These are phyloP conservation scores for maize (Zea mays) DNA, from an alignment of 176 grass and related monocot genomes.

Conservation along the genomic window DNA sequence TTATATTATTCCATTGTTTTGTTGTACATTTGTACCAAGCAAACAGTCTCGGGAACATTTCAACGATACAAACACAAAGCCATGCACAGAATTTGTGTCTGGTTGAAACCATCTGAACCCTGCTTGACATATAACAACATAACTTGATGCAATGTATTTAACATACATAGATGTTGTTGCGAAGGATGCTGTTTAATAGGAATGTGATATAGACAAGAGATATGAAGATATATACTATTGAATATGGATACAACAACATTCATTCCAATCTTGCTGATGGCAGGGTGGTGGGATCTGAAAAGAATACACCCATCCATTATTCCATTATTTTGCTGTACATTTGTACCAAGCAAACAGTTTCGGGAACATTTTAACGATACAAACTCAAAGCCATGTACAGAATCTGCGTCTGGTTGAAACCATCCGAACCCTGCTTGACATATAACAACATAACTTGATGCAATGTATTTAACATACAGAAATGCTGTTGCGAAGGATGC, in stretches of 20 bases:
- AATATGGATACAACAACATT: neutral
- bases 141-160: slow-evolving; percentile 26
- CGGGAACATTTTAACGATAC: neutral
- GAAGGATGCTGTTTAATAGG: too few species aligned
- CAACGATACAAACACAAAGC: neutral
- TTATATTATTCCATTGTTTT: neutral
- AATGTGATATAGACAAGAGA: too few species aligned
- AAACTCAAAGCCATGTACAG: slow-evolving; percentile 41
- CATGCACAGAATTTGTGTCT: too few species aligned
- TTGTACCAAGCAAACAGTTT: neutral
- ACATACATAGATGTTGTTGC: too few species aligned
- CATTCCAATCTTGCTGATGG: neutral
- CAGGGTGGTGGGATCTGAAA: neutral
- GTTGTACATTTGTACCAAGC: neutral
- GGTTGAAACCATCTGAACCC: too few species aligned
- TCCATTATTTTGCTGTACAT: neutral
- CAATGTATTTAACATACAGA: too few species aligned
- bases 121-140: too few species aligned
- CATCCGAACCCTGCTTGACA: slow-evolving; percentile 41
- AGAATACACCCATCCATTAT: neutral
- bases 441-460: neutral
- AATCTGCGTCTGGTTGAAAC: slow-evolving; percentile 63
- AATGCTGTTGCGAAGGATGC: too few species aligned
- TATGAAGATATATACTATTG: neutral
- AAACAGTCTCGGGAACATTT: neutral